Percentiles rank a stretch among this genome's conserved stretches.
phyloP scores from a whole-genome alignment of 2,329 filamentous ascomycete genomes.

The Epicoccum sorghinum region DNA sequence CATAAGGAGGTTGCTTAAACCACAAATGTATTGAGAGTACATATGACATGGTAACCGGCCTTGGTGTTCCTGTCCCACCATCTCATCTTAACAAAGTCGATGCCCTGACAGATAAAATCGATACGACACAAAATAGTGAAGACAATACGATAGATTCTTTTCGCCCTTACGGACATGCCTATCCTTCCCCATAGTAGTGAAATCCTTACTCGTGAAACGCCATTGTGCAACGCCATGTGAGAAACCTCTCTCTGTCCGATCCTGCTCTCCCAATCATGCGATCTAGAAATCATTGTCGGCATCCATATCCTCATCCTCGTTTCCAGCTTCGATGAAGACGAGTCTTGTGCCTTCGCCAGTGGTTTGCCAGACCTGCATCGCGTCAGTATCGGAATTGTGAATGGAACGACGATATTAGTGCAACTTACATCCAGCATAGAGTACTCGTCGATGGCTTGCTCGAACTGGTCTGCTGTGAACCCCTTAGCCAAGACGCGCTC shows the following conservation, averaged over 20 bases:
- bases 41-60: too few species aligned
- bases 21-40: too few species aligned
- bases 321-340: conserved; percentile 60
- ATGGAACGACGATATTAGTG: neutral
- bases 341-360: conserved; percentile 60
- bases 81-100: too few species aligned
- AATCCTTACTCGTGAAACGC: too few species aligned
- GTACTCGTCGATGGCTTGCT: conserved; percentile 87
- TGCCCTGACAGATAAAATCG: too few species aligned
- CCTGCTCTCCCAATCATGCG: neutral
- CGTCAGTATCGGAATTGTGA: conserved; percentile 36
- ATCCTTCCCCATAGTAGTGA: too few species aligned
- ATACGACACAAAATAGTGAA: too few species aligned
- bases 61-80: too few species aligned
- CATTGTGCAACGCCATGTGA: too few species aligned
- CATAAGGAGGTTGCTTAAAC: too few species aligned
- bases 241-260: neutral
- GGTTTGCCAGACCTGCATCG: conserved; percentile 59
- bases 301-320: conserved; percentile 53
- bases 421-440: conserved; percentile 80
- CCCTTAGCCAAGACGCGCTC: conserved; percentile 94
- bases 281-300: conserved; percentile 40
- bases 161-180: too few species aligned
- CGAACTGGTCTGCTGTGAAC: conserved; percentile 93
- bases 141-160: too few species aligned